Evolutionary conservation across 148 eudicot genomes (phyloP), one percentile per base, ranked within the genome.

Genomic region (Nepenthes gracilis): DNA sequence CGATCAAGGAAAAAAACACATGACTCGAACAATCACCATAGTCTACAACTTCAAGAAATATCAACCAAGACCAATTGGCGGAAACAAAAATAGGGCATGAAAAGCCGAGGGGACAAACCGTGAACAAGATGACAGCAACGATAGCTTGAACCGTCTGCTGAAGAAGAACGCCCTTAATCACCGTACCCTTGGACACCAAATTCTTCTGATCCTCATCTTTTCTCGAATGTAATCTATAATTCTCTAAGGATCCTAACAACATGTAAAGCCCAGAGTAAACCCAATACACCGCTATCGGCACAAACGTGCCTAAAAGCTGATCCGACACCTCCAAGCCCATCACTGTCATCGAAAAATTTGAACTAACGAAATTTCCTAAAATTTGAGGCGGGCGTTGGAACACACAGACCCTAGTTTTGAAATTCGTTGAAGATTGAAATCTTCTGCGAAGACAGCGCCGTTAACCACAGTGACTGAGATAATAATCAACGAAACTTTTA

Each of bases 231-330:
- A 82, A 66, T 33, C 86, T 63, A 51, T 78, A 82, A 12, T 69
- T 73, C 13, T 82, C 78, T 4, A 73, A 60, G 15, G 2, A 57
- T 11, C 81, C 83, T 47, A 78, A 47, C 57, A 76, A 50, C 72
- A 76, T 78, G 61, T 78, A 78, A 50, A 82, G 61, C 32, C 86
- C 86, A 1, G 76, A 81, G 64, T 82, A 82, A 67, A 82, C 14
- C 86, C 86, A 82, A 33, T 82, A 82, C 45, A 82, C 78, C 15
- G 74, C 70, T 37, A 78, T 70, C 5, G 86, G 86, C 33, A 78
- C 81, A 66, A 78, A 70, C 11, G 83, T 82, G 43, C 78, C 80
- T 78, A 82, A 71, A 1, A 64, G 55, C 66, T 82, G 82, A 65
- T 82, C 86, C 33, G 83, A 77, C 12, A 71, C 75, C 51, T 59